Evolutionary conservation across 257 asterid species (phyloP).

Genomic region (Fraxinus quadrangulata): DNA sequence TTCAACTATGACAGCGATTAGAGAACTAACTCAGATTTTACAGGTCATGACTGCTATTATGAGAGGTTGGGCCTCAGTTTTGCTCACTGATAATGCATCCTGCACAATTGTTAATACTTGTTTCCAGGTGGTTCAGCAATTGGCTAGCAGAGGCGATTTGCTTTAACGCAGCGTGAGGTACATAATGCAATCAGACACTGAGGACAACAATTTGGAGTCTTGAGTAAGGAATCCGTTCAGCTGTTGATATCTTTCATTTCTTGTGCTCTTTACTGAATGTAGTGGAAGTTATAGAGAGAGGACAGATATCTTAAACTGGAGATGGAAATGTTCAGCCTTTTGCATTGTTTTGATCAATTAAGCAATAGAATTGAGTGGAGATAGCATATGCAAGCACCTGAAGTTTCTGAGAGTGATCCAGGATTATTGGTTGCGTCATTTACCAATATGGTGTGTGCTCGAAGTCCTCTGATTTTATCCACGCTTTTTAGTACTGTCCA

Average conservation of each 20-base stretch:
- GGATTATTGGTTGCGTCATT: no score
- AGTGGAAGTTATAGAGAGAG: constrained; percentile 38
- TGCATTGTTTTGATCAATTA: no score
- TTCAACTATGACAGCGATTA: no score
- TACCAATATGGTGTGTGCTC: no score
- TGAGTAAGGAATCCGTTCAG: constrained; percentile 74
- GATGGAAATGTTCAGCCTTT: no score
- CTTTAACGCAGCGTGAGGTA: constrained; percentile 80
- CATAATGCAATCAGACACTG: constrained; percentile 58
- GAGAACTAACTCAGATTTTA: no score
- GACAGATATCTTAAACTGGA: no score
- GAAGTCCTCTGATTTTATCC: constrained; percentile 70
- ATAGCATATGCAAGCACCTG: no score
- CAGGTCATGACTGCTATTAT: no score
- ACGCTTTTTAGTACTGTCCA: constrained; percentile 84
- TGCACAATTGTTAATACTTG: constrained; percentile 87
- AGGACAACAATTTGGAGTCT: constrained; percentile 59
- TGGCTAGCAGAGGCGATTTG: constrained; percentile 65
- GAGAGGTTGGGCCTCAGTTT: no score
- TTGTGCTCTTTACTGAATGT: constrained; percentile 83
- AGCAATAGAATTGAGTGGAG: no score
- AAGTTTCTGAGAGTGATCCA: no score
- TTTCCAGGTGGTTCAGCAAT: constrained; percentile 87
- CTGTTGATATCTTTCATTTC: constrained; percentile 83
- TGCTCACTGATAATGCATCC: constrained; percentile 35